Conservation (phyloP, 2,329 filamentous ascomycete species). For the Colletotrichum liaoningense region DNA sequence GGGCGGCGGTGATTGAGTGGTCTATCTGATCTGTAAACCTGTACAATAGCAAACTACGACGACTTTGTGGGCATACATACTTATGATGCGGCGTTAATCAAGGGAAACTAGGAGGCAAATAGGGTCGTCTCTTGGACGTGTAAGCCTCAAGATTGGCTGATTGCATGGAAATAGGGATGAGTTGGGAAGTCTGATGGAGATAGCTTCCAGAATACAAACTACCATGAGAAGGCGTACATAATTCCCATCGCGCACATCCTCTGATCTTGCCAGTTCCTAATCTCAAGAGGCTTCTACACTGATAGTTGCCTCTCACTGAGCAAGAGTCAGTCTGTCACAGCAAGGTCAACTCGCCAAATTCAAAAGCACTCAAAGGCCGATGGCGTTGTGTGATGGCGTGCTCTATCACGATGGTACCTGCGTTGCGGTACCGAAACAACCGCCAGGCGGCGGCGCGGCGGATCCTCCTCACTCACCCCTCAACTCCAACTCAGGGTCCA, state of each 20-base stretch:
- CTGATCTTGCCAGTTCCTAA: neutral
- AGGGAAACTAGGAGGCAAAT: neutral
- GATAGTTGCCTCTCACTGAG: neutral
- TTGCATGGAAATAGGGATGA: slow-evolving; percentile 6
- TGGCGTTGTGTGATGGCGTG: slow-evolving; percentile 6
- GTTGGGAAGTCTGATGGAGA: neutral
- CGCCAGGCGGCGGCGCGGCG: slow-evolving; percentile 9
- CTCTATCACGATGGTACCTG: slow-evolving; percentile 13
- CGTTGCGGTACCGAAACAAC: slow-evolving; percentile 11
- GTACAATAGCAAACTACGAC: slow-evolving; percentile 30
- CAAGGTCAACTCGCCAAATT: neutral
- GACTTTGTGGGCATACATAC: slow-evolving; percentile 17
- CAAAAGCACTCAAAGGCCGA: neutral
- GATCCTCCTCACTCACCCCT: neutral
- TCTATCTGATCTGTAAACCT: slow-evolving; percentile 27
- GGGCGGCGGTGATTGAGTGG: neutral
- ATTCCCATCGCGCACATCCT: neutral
- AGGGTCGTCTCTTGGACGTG: neutral
- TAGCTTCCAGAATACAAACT: neutral
- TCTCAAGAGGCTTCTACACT: neutral
- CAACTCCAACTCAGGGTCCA: neutral
- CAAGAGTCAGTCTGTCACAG: neutral
- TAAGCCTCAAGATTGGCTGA: neutral
- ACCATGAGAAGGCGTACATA: neutral
- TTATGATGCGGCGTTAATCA: slow-evolving; percentile 22